These are phyloP conservation scores for Harringtonia lauricola DNA, from an alignment of 2,329 filamentous ascomycete species.

Conservation along the genomic window DNA sequence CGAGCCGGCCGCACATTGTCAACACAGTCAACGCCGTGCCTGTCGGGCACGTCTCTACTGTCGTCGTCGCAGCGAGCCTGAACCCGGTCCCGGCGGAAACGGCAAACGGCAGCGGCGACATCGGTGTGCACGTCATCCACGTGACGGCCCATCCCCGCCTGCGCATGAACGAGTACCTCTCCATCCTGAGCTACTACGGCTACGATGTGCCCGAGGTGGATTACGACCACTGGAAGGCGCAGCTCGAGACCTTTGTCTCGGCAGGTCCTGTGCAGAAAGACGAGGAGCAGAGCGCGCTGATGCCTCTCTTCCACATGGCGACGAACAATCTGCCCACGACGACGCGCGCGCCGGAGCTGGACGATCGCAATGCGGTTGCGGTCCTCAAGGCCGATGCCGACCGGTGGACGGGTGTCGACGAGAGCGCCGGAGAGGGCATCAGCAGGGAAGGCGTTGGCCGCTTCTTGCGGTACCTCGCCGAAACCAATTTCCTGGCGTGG, in stretches of 20 bases:
- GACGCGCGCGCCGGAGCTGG: no score
- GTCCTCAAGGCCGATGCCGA: slow-evolving; percentile 37
- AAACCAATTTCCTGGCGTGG: slow-evolving; percentile 51
- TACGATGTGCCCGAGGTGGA: no score
- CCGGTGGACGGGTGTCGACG: slow-evolving; percentile 39
- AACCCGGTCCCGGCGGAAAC: slow-evolving; percentile 20
- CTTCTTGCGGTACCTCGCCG: slow-evolving; percentile 52
- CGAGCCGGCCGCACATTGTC: slow-evolving; percentile 59
- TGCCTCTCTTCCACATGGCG: no score
- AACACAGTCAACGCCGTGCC: slow-evolving; percentile 89
- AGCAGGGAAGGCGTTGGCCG: slow-evolving; percentile 49
- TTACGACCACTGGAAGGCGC: no score
- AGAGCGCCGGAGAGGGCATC: slow-evolving; percentile 38
- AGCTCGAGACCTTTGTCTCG: background rate
- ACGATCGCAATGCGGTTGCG: no score
- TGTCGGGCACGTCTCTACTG: slow-evolving; percentile 70
- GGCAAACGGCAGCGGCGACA: background rate
- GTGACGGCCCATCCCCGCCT: no score
- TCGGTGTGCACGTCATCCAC: no score
- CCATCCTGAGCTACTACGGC: no score
- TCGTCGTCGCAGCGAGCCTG: slow-evolving; percentile 65
- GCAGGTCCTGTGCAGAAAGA: background rate
- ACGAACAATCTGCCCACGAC: no score
- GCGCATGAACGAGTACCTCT: no score
- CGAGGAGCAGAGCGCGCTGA: no score